Base-by-base conservation (phyloP, 1,284 basidiomycete genomes). In the Heterobasidion annosum region DNA sequence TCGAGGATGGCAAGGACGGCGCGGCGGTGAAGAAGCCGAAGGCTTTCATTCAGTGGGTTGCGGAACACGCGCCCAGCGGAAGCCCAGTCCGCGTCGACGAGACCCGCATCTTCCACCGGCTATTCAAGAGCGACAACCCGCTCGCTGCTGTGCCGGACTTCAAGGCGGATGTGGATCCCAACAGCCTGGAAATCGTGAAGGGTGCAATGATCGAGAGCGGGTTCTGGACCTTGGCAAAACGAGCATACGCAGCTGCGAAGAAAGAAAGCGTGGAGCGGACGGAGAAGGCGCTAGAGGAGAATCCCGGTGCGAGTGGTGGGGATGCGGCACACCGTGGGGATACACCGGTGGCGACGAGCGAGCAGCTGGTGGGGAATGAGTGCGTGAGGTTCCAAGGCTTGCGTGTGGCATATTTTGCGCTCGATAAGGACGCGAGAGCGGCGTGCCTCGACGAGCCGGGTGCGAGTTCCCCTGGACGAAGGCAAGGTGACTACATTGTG, bases 31-130 rank as follows among this genome's bases (percentile, higher is more conserved):
- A 83, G 69, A 98, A 98, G 68, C 89, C 94, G 34, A 97, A 98
- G 69, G 88, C 94, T 13, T 99, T 88, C 73, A 93, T 99, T 65
- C 97, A 99, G 68, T 99, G 97, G 97, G 91, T 99, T 15, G 93
- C 92, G 46, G 87, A 91, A 61, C 89, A 95, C 64, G 76, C 81
- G 10, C 73, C 85, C 6, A 85, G 85, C 0, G 79, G 84, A 10
- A 91, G 88, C 58, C 93, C 94, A 9, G 87, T 98, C 45, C 72
- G 73, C 50, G 77, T 99, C 59, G 85, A 93, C 67, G 93, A 99
- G 73, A 91, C 90, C 43, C 85, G 94, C 51, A 82, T 98, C 64
- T 98, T 98, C 79, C 81, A 93, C 67, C 88, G 86, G 43, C 75
- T 99, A 10, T 99, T 99, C 83, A 94, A 92, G 71, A 91, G 86